Base-by-base conservation (phyloP, 192 early-diverging fungal species). In the Backusella sp. region DNA sequence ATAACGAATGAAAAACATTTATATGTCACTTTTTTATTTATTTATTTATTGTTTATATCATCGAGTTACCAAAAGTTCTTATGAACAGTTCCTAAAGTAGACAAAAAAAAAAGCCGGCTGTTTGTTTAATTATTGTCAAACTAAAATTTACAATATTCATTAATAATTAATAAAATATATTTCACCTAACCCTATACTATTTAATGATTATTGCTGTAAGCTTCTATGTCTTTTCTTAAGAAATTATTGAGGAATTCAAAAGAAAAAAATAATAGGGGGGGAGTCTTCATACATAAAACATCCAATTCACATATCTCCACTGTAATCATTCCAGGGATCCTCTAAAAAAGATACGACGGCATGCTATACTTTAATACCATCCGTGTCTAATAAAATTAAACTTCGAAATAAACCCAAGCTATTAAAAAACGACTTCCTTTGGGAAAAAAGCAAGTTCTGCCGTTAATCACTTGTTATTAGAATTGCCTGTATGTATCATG, bases 11-110 rank as follows among this genome's bases (percentile, higher is more conserved):
- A 68, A 34, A 34, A 68, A 35, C 32, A 36, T 8, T n/a, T 69
- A 23, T 4, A 69, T 39, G 21, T 5, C 67, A 41, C 67, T 69
- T 69, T 69, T 69, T 37, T 69, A 21, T 69, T 39, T 69, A 21
- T 68, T 39, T 68, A 26, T 59, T 59, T 59, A 59, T 28, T 59
- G 56, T 59, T 59, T 59, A 59, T 26, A 19, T 59, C 21, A 56
- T 56, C 53, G 53, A 56, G 14, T 44, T 17, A 44, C 15, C 42
- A 44, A 56, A 23, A 23, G 23, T 23, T 59, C 56, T 59, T 23
- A 59, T 59, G 56, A 59, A 59, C 23, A 59, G 23, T 59, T 23
- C 21, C 21, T 59, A 59, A 59, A 59, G 9, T 23, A 28, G 56
- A 59, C 3, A 26, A 2, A 56, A 56, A 52, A 52, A 52, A 49